A percentile compares a stretch with the other conserved stretches of the same genome.
Evolutionary conservation across 176 grass and related monocot species (phyloP).

Genomic region (Areca catechu): DNA sequence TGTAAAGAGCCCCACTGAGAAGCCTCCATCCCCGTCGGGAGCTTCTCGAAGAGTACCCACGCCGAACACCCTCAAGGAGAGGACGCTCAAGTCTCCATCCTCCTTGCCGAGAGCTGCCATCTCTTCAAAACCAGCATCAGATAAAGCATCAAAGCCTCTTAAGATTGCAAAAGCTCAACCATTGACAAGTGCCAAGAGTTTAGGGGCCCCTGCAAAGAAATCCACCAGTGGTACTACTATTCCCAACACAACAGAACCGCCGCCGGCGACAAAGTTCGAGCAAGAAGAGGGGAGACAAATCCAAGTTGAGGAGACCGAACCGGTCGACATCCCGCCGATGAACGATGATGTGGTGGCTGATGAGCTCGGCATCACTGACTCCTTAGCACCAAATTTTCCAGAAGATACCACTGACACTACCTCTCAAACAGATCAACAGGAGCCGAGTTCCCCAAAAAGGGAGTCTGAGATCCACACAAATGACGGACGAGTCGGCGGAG

Average conservation of each 20-base stretch:
- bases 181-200: background rate
- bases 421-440: background rate
- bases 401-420: background rate
- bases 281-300: background rate
- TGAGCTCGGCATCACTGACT: background rate
- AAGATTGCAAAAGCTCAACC: background rate
- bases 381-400: background rate
- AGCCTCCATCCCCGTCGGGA: background rate
- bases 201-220: background rate
- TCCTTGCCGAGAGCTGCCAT: background rate
- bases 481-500: background rate
- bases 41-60: background rate
- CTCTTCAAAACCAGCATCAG: background rate
- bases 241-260: background rate
- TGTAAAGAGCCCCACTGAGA: background rate
- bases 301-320: background rate
- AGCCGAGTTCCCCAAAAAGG: background rate
- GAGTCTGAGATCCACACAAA: background rate
- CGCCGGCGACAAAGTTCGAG: background rate
- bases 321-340: background rate
- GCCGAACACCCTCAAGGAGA: background rate
- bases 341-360: background rate
- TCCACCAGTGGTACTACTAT: background rate
- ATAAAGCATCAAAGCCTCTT: background rate
- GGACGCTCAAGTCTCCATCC: background rate